Evolutionary conservation across 345 rosid genomes (phyloP), one percentile per base, ranked within the genome.

Genomic region (Crucihimalaya himalaica): DNA sequence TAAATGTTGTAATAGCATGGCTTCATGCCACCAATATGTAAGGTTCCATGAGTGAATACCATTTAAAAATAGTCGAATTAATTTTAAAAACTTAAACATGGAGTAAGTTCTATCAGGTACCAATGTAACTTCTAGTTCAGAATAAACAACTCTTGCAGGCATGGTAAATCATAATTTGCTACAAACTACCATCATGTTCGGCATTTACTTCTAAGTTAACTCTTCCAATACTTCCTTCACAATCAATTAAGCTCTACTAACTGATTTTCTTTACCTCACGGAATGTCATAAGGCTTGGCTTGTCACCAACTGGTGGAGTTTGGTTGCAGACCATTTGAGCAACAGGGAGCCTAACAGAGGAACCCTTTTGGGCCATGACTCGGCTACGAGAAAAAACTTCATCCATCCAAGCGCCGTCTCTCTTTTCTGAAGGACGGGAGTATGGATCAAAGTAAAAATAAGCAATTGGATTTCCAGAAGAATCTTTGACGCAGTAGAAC

Each of bases 231-330:
- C 16, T 39, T 72, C 25, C 35, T 25, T 48, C 29, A 51, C 61
- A 43, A 13, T 63, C 47, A 21, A 43, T 54, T 16, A 51, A 15
- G 62, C 48, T 39, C 39, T 75, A 60, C 69, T 40, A 53, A 68
- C 2, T 63, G 19, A 27, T 51, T 19, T 37, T 27, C 8, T 46
- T 64, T 79, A 94, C 98, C 96, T 94, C 98, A 15, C 84, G 79
- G 78, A 94, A 94, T 65, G 97, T 94, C 97, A 94, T 94, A 69
- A 94, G 96, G 75, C 98, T 94, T 66, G 98, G 98, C 80, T 89
- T 94, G 81, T 78, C 82, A 50, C 98, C 97, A 28, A 94, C 91
- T 23, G 98, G 98, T 25, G 98, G 97, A 74, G 91, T 88, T 82
- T 89, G 97, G 75, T 94, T 91, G 86, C 97, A 91, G 57, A 91